Conservation (phyloP, 805 yeast genomes). For the Yarrowia deformans region DNA sequence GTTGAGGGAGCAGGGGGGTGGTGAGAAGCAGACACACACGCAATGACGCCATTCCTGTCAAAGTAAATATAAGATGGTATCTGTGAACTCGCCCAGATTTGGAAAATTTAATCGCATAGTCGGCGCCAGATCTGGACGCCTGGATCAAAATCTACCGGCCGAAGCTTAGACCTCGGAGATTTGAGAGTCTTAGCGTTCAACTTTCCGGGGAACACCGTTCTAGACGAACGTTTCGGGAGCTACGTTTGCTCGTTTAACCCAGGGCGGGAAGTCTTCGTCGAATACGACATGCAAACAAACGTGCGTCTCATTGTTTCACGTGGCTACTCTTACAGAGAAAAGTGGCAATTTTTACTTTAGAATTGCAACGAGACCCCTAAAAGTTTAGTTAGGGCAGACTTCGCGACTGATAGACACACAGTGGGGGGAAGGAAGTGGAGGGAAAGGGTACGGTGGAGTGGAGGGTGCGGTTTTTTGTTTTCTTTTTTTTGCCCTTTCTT, state of each 20-base stretch:
- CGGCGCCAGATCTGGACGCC: not conserved
- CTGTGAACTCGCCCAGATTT: not conserved
- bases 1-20: not conserved
- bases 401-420: constrained; percentile 2
- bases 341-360: not conserved
- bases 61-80: not conserved
- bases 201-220: not conserved
- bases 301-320: constrained; percentile 18
- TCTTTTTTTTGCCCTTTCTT: too few species aligned
- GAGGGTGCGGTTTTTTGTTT: not conserved
- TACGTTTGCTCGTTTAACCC: not conserved
- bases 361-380: not conserved
- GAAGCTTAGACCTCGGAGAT: not conserved
- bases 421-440: not conserved
- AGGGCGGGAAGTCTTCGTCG: not conserved
- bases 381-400: constrained; percentile 9
- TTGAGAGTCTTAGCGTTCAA: not conserved
- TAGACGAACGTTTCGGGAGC: not conserved
- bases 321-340: not conserved
- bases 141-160: not conserved
- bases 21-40: too few species aligned
- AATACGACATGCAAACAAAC: not conserved
- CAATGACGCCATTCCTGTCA: not conserved
- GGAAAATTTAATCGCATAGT: not conserved
- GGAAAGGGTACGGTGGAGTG: not conserved